Evolutionary conservation across 306 rosid species (phyloP), one percentile per base, ranked within the genome.

Genomic region (Castanopsis chinensis): DNA sequence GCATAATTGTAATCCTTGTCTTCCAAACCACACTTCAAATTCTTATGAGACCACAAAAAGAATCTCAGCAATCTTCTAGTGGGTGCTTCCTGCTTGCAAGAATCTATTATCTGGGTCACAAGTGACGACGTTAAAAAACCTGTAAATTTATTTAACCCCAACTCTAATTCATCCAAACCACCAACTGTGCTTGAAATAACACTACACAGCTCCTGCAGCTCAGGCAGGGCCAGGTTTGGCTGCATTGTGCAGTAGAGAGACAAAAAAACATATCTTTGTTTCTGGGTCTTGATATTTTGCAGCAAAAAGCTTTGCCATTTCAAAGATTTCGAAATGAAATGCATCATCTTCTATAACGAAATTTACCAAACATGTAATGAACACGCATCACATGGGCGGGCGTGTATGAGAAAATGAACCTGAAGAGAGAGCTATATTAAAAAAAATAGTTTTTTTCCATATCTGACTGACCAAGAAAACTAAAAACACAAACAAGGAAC

Each of bases 61-160:
- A 92, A 94, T 80, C 96, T 89, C n/a, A 92, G 90, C 84, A 94
- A 49, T 76, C 94, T 90, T 81, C 96, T 86, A 72, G 87, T 81
- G 30, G 87, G 92, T 37, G 92, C 97, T 84, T 89, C 92, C 6
- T 77, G 79, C 78, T 94, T 87, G 86, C 91, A 84, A 72, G 90
- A 89, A 82, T 87, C 90, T 65, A 94, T 85, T 64, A 88, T 84
- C 71, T 87, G 92, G 69, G 78, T 74, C 30, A 94, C 98, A 69
- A 92, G 83, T 3, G 93, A 79, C 2, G 96, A 87, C 51, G 90
- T 88, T 74, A 94, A 73, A 73, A 78, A 79, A 78, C 37, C 79
- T 23, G 76, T 61, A 28, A 69, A 83, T 12, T 85, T 69, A 76
- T 83, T 87, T 43, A 92, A 84, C 74, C 85, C 83, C 33, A 75